These are phyloP conservation scores for Saccharomycopsis oosterbeekiorum DNA, from an alignment of 805 yeast genomes.

Conservation along the genomic window DNA sequence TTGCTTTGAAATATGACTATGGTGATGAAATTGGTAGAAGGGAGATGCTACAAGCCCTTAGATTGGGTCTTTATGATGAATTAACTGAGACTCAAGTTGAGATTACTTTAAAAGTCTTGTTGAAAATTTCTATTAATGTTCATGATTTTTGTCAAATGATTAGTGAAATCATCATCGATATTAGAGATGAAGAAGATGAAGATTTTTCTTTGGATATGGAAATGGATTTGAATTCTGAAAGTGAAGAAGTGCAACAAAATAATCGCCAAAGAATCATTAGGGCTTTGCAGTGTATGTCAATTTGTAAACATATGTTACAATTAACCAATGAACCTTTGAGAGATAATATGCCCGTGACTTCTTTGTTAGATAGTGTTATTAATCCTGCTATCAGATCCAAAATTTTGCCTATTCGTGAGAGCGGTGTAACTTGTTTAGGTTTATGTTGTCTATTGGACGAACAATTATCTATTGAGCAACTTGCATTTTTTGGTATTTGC, in stretches of 20 bases:
- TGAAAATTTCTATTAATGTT: slow-evolving; percentile 65
- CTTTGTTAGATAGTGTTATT: slow-evolving; percentile 67
- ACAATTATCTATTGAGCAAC: slow-evolving; percentile 52
- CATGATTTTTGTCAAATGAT: slow-evolving; percentile 77
- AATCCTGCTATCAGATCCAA: slow-evolving; percentile 65
- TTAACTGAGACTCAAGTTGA: slow-evolving; percentile 45
- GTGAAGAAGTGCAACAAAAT: slow-evolving; percentile 21
- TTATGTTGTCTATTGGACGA: slow-evolving; percentile 66
- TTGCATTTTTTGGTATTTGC: slow-evolving; percentile 59
- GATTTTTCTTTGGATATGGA: slow-evolving; percentile 20
- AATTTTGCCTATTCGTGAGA: slow-evolving; percentile 42
- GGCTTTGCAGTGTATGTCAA: slow-evolving; percentile 50
- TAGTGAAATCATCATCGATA: slow-evolving; percentile 78
- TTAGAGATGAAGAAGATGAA: slow-evolving; percentile 47
- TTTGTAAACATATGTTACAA: slow-evolving; percentile 62
- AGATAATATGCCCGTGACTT: slow-evolving; percentile 53
- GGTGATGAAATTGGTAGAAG: slow-evolving; percentile 88
- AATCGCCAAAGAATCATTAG: slow-evolving; percentile 20
- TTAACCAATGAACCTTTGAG: slow-evolving; percentile 54
- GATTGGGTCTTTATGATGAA: slow-evolving; percentile 50
- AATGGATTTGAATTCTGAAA: slow-evolving; percentile 23
- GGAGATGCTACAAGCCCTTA: slow-evolving; percentile 50
- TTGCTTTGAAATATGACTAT: slow-evolving; percentile 68
- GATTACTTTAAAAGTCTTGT: slow-evolving; percentile 53
- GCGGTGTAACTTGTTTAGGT: slow-evolving; percentile 71